Percentiles rank a stretch among this genome's conserved stretches.
Evolutionary conservation across 108 stramenopile genomes (phyloP).

Genomic region (Hondaea fermentalgiana): DNA sequence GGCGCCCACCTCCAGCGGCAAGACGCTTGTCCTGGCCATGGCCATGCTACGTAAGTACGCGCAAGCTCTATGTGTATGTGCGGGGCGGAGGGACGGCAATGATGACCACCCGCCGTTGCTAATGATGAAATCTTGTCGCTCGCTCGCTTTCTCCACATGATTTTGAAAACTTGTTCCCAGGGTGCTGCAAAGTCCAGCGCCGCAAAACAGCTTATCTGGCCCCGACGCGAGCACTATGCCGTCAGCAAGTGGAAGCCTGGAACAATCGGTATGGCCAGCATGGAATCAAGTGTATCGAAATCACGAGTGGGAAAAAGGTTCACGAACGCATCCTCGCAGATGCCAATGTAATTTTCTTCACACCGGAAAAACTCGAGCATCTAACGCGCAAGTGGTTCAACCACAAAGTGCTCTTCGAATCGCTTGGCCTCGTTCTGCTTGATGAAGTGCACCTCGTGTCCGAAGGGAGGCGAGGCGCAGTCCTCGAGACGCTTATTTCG

Average conservation of each 20-base stretch:
- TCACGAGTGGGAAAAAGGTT: background rate
- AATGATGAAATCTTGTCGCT: background rate
- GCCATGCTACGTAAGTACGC: background rate
- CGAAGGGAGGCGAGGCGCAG: slow-evolving; percentile 58
- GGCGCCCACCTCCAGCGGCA: background rate
- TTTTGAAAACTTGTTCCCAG: background rate
- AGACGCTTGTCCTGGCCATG: background rate
- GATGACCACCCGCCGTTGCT: background rate
- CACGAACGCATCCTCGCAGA: background rate
- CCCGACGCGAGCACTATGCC: background rate
- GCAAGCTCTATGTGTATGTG: background rate
- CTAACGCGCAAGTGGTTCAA: background rate
- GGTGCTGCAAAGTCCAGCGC: background rate
- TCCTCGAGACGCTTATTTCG: slow-evolving; percentile 83
- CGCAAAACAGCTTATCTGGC: background rate
- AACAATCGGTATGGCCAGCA: background rate
- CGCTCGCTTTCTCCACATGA: background rate
- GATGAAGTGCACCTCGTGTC: slow-evolving; percentile 95
- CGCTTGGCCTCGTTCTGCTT: slow-evolving; percentile 69
- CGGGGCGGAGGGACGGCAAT: background rate
- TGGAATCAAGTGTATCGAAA: background rate
- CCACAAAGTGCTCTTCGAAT: background rate
- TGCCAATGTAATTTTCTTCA: background rate
- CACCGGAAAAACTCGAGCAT: background rate
- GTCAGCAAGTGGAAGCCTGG: background rate